Conservation (phyloP, 2,329 filamentous ascomycete genomes). For the Anthostomella pinea region DNA sequence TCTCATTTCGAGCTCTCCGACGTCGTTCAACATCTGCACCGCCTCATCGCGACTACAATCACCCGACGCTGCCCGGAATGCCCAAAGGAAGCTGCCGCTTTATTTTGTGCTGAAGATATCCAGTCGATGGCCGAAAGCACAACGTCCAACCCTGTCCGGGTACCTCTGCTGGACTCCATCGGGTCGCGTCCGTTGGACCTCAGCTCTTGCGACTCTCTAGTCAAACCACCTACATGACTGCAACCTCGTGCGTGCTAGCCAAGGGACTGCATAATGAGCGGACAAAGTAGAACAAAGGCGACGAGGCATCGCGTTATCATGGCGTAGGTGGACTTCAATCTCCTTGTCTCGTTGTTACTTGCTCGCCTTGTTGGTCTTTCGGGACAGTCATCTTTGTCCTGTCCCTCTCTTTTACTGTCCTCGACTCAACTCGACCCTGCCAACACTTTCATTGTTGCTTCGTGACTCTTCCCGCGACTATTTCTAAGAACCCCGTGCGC, state of each 20-base stretch:
- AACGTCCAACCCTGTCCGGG: constrained; percentile 14
- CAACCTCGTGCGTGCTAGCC: constrained; percentile 11
- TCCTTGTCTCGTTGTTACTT: constrained; percentile 3
- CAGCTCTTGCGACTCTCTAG: constrained; percentile 11
- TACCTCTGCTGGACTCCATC: constrained; percentile 18
- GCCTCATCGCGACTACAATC: constrained; percentile 22
- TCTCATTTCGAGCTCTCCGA: constrained; percentile 28
- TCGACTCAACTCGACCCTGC: constrained; percentile 14
- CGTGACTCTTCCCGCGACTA: constrained; percentile 23
- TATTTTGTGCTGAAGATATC: constrained; percentile 18
- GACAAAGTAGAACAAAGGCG: constrained; percentile 27
- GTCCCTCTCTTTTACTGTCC: constrained; percentile 13
- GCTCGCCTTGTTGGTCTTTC: constrained; percentile 15
- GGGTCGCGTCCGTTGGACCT: constrained; percentile 28
- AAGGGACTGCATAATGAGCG: constrained; percentile 20
- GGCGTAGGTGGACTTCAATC: constrained; percentile 13
- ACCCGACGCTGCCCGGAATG: neutral
- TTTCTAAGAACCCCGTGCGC: constrained; percentile 19
- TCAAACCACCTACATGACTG: constrained; percentile 16
- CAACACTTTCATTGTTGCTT: constrained; percentile 26
- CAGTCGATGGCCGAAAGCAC: constrained; percentile 19
- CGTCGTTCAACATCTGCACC: constrained; percentile 27
- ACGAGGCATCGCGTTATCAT: constrained; percentile 13
- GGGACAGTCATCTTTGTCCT: constrained; percentile 17
- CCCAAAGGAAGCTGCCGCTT: constrained; percentile 8